Evolutionary conservation across 805 yeast species (phyloP).

Genomic region (Schwanniomyces occidentalis): DNA sequence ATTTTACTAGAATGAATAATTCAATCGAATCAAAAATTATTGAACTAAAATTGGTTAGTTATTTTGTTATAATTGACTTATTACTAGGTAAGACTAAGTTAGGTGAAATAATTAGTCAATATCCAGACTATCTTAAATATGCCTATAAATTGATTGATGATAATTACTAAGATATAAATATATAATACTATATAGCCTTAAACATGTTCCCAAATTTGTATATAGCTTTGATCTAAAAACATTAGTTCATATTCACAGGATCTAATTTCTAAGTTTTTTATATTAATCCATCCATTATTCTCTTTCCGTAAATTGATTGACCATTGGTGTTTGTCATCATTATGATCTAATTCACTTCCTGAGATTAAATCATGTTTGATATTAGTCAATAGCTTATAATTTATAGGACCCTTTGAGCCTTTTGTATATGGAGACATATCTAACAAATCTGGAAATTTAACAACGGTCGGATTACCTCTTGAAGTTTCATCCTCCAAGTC

Average conservation of each 20-base stretch:
- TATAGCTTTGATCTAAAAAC: conserved; percentile 59
- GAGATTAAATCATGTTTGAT: conserved; percentile 14
- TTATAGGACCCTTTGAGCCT: conserved; percentile 15
- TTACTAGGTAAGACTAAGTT: conserved; percentile 20
- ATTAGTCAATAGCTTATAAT: conserved; percentile 36
- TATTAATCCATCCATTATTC: conserved; percentile 55
- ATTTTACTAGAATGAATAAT: conserved; percentile 4
- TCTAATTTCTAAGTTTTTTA: conserved; percentile 51
- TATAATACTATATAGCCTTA: conserved; percentile 1
- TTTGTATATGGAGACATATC: conserved; percentile 34
- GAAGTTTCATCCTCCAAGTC: conserved; percentile 15
- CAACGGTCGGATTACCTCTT: conserved; percentile 50
- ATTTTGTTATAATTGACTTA: conserved; percentile 17
- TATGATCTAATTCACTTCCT: conserved; percentile 15
- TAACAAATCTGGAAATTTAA: conserved; percentile 52
- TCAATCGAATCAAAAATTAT: conserved; percentile 9
- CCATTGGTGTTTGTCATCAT: conserved; percentile 43
- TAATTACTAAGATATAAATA: conserved; percentile 3
- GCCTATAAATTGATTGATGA: conserved; percentile 8
- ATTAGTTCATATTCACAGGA: conserved; percentile 56
- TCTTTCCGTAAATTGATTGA: conserved; percentile 36
- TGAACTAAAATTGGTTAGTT: conserved; percentile 18
- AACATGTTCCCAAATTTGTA: conserved; percentile 64
- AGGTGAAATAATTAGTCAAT: conserved; percentile 8
- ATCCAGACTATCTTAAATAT: conserved; percentile 5